These are phyloP conservation scores for Crithidia fasciculata DNA, from an alignment of 208 protist genomes.

Conservation along the genomic window DNA sequence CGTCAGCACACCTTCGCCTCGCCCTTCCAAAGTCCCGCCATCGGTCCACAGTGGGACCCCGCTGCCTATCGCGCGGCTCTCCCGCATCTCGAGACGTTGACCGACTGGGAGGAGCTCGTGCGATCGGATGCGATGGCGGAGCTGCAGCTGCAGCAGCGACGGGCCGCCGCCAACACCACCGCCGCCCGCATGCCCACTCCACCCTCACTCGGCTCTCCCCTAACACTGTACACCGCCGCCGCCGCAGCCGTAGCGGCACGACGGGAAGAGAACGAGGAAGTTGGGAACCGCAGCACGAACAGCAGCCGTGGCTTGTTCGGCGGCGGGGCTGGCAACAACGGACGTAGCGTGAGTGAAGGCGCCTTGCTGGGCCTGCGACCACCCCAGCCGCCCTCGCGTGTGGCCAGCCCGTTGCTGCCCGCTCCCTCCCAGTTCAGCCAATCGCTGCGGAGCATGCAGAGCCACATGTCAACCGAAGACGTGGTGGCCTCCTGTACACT, in stretches of 20 bases:
- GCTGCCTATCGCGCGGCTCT: neutral
- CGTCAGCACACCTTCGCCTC: neutral
- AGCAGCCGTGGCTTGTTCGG: neutral
- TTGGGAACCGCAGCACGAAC: neutral
- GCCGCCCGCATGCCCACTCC: neutral
- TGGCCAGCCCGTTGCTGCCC: neutral
- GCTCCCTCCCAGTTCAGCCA: neutral
- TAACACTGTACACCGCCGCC: neutral
- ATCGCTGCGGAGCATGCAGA: neutral
- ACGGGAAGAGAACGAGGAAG: neutral
- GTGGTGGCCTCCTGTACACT: constrained; percentile 26
- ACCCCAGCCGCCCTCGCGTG: neutral
- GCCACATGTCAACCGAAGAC: constrained; percentile 31
- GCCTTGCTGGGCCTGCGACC: neutral
- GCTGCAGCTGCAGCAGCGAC: constrained; percentile 14
- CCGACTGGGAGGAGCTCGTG: constrained; percentile 30
- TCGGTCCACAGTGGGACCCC: neutral
- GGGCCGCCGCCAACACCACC: constrained; percentile 2
- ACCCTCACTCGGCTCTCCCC: neutral
- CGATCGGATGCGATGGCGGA: constrained; percentile 14
- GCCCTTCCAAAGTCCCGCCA: neutral
- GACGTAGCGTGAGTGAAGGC: neutral
- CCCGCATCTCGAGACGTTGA: constrained; percentile 24
- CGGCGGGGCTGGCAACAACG: neutral
- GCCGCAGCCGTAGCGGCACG: neutral